Conservation (phyloP, 2,329 filamentous ascomycete species). For the Trichoderma koningiopsis region DNA sequence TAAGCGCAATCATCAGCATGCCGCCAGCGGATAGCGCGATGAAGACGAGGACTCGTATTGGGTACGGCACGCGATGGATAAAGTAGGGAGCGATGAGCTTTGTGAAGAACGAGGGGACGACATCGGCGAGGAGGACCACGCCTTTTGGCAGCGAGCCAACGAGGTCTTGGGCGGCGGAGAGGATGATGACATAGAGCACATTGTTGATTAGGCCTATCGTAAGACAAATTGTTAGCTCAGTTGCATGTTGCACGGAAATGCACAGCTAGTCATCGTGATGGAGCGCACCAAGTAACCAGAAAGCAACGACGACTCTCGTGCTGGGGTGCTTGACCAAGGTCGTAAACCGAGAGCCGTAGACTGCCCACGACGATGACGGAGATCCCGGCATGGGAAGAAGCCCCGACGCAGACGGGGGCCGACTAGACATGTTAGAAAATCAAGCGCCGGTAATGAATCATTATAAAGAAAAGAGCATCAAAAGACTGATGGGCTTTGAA, state of each 20-base stretch:
- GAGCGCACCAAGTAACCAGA: conserved; percentile 85
- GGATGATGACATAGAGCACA: conserved; percentile 95
- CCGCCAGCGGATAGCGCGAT: conserved; percentile 75
- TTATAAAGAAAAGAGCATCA: conserved; percentile 11
- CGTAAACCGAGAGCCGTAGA: conserved; percentile 67
- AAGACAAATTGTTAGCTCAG: conserved; percentile 22
- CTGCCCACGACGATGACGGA: conserved; percentile 69
- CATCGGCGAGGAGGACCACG: conserved; percentile 88
- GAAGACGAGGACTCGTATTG: conserved; percentile 71
- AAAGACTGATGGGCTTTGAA: not conserved
- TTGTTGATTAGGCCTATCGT: conserved; percentile 73
- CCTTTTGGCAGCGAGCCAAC: conserved; percentile 92
- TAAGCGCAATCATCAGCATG: conserved; percentile 86
- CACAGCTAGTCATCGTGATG: not conserved
- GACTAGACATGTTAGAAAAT: conserved; percentile 37
- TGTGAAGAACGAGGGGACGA: conserved; percentile 83
- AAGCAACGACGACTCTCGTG: conserved; percentile 72
- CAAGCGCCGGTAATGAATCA: not conserved
- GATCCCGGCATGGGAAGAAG: conserved; percentile 59
- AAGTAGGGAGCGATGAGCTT: conserved; percentile 93
- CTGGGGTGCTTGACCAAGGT: conserved; percentile 68
- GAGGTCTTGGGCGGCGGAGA: conserved; percentile 92
- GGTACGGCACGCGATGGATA: conserved; percentile 84
- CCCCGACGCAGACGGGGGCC: conserved; percentile 46
- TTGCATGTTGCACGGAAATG: not conserved